Conservation (phyloP, 768 basidiomycete species). For the Russula vinacea region DNA sequence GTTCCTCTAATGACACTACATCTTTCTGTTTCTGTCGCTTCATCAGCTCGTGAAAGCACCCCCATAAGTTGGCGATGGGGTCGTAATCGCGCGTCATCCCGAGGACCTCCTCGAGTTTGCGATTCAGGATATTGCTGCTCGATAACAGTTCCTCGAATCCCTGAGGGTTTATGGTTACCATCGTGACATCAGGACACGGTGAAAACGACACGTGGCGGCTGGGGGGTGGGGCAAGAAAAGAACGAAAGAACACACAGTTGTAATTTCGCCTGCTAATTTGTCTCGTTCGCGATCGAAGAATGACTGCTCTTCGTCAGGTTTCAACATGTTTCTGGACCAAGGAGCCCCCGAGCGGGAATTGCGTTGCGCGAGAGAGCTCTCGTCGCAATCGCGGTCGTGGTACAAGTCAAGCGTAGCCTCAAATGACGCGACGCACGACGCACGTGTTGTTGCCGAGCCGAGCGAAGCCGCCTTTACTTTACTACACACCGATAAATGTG, state of each 20-base stretch:
- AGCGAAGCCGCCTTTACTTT: too few relatives aligned
- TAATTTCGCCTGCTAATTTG: slow-evolving; percentile 68
- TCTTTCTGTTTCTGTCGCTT: slow-evolving; percentile 38
- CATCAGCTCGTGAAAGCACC: slow-evolving; percentile 77
- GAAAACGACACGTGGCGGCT: neutral
- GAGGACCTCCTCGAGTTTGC: slow-evolving; percentile 87
- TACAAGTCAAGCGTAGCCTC: too few relatives aligned
- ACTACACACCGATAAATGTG: too few relatives aligned
- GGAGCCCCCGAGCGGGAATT: neutral
- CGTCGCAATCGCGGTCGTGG: neutral
- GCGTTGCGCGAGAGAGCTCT: neutral
- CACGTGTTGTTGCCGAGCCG: neutral
- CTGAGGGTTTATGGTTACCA: slow-evolving; percentile 39
- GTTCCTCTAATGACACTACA: slow-evolving; percentile 33
- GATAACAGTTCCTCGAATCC: slow-evolving; percentile 86
- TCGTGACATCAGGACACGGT: neutral
- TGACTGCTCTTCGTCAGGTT: slow-evolving; percentile 39
- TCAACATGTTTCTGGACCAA: slow-evolving; percentile 12
- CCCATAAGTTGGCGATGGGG: slow-evolving; percentile 83
- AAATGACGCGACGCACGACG: neutral
- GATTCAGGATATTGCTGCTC: slow-evolving; percentile 80
- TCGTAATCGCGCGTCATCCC: slow-evolving; percentile 92
- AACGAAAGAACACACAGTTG: slow-evolving; percentile 48
- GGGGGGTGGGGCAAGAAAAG: neutral
- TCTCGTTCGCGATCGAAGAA: slow-evolving; percentile 84